Percentiles rank a stretch among this genome's conserved stretches.
phyloP scores from a whole-genome alignment of 768 basidiomycete species.

The Panellus pusillus region DNA sequence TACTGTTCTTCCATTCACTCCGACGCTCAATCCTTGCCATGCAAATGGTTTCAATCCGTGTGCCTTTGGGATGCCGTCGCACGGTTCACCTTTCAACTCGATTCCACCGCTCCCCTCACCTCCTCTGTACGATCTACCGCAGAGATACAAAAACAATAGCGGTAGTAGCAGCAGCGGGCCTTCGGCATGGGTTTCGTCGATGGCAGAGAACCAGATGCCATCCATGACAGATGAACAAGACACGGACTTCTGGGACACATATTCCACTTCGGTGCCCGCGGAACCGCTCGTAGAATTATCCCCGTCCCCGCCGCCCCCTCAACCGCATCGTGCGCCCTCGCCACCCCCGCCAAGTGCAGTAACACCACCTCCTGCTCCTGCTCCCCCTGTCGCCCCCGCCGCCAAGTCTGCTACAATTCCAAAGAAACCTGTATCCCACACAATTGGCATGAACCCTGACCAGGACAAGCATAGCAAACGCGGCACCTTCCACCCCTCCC shows the following conservation, averaged over 20 bases:
- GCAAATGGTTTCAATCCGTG: constrained; percentile 12
- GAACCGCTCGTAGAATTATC: constrained; percentile 9
- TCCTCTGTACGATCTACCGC: constrained; percentile 19
- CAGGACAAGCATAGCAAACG: constrained; percentile 45
- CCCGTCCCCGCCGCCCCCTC: constrained; percentile 6
- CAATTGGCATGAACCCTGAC: constrained; percentile 49
- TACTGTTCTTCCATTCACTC: constrained; percentile 8
- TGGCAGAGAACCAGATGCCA: constrained; percentile 32
- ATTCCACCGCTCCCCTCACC: constrained; percentile 1
- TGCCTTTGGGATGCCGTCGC: not conserved
- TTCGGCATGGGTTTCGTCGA: constrained; percentile 41
- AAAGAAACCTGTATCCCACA: constrained; percentile 17
- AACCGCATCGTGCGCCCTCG: constrained; percentile 5
- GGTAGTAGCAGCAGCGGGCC: not conserved
- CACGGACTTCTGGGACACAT: constrained; percentile 12
- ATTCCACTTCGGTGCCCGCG: constrained; percentile 7
- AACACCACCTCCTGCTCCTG: constrained; percentile 20
- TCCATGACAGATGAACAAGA: not conserved
- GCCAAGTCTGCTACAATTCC: not conserved
- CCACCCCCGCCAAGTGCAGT: constrained; percentile 22
- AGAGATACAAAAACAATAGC: not conserved
- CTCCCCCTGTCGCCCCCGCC: not conserved
- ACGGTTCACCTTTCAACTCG: not conserved
- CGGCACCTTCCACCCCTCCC: constrained; percentile 40
- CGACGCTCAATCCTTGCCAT: constrained; percentile 12